Base-by-base conservation (phyloP, 495 filamentous ascomycete genomes). In the Bathelium albidoporum region DNA sequence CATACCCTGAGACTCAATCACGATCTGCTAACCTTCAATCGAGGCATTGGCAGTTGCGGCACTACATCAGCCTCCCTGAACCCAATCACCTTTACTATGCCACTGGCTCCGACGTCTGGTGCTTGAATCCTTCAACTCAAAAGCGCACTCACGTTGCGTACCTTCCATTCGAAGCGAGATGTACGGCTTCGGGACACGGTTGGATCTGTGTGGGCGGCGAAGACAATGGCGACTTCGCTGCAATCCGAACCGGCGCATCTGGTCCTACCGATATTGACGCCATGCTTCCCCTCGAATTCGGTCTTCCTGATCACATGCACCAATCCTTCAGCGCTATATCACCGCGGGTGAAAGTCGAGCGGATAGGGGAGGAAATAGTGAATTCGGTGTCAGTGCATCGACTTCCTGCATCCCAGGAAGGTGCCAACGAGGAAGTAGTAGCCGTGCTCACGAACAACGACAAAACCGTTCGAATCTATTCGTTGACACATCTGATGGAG, bases 21-120 rank as follows among this genome's bases (percentile, higher is more conserved):
- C 22, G 0, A n/a, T 62, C 72, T 64, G 69, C 69, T 55, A 44
- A 69, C 62, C 62, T 58, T 34, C 39, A 1, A 58, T 22, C 22
- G 64, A 96, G 92, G 66, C 94, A 98, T 74, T 89, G 86, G 79
- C 94, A 98, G 75, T 83, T 98, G 58, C 89, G 91, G 59, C 91
- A 95, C 68, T 85, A 95, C 66, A 87, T 97, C 70, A 93, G 88
- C 73, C 87, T 85, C 32, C 86, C 89, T 60, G 82, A 86, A 63
- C 82, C 84, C 26, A 83, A 90, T 75, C 73, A 84, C 66, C 81
- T 98, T 67, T 95, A 91, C 78, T 94, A 93, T 68, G 89, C 90
- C 59, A 83, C 81, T 69, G 85, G 87, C 59, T 74, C 82, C 66
- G 82, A 91, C 55, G 79, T 98, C 44, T 90, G 86, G 73, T 81